These are phyloP conservation scores for Tolypocladium guangdongense DNA, from an alignment of 2,329 filamentous ascomycete genomes.

Conservation along the genomic window DNA sequence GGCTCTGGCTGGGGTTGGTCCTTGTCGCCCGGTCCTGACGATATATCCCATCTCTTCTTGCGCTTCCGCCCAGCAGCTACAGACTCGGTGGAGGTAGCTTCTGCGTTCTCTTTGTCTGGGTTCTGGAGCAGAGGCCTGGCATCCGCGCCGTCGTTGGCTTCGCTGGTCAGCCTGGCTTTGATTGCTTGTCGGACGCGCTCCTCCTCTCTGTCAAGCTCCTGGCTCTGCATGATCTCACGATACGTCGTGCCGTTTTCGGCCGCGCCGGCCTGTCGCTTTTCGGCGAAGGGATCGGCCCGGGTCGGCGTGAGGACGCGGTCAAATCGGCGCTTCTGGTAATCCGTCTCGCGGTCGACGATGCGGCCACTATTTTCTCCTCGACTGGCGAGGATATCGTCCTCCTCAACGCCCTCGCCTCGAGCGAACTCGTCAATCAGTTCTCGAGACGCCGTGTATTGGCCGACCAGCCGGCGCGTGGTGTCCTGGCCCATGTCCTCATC, in stretches of 20 bases:
- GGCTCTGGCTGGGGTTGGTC: constrained; percentile 37
- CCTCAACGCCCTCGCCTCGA: constrained; percentile 72
- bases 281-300: constrained; percentile 74
- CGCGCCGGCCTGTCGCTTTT: constrained; percentile 57
- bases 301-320: constrained; percentile 80
- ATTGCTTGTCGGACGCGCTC: constrained; percentile 74
- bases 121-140: constrained; percentile 68
- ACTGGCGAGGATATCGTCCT: constrained; percentile 79
- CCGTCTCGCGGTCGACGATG: constrained; percentile 86
- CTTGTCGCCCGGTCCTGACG: constrained; percentile 43
- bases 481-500: constrained; percentile 73
- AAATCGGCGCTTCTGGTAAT: constrained; percentile 94
- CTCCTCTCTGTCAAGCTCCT: constrained; percentile 89
- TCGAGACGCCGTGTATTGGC: constrained; percentile 89
- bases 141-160: constrained; percentile 47
- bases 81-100: constrained; percentile 56
- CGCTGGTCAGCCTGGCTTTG: constrained; percentile 55
- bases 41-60: constrained; percentile 91
- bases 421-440: constrained; percentile 93
- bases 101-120: constrained; percentile 61
- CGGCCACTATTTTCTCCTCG: constrained; percentile 78
- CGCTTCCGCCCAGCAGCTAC: constrained; percentile 60
- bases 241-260: constrained; percentile 70
- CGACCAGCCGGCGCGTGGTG: constrained; percentile 67
- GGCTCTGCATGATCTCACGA: constrained; percentile 78